Base-by-base conservation (phyloP, 73 alveolate species). In the Paramecium pentaurelia region DNA sequence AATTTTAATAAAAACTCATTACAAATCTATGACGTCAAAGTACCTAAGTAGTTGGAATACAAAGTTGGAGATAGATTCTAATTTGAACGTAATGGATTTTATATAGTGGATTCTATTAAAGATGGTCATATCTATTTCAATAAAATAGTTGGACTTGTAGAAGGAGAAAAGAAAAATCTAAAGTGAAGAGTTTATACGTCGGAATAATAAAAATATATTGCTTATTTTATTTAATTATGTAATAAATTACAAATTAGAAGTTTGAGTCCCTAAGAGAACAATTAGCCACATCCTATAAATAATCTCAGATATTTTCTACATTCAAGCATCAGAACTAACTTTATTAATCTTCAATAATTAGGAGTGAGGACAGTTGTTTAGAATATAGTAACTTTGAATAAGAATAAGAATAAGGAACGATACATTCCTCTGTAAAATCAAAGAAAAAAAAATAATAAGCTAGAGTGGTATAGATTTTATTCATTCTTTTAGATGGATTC, bases 61-160 rank as follows among this genome's bases (percentile, higher is more conserved):
- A 95, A 95, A 92, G 86, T 87, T 58, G 92, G 85, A 49, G 99
- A 97, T 70, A 96, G 98, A 87, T 97, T 93, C 97, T 97, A 97
- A 93, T 97, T 97, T 93, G 98, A 96, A 88, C 95, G 99, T 92
- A 86, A 93, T 28, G 99, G 98, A 54, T 97, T 94, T 93, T 97
- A 95, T 86, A 97, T 96, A 60, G 96, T 96, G 86, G 99, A 96
- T 88, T 94, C 93, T 70, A 97, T 96, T 88, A 89, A 97, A 16
- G 73, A 86, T 37, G 95, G 93, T 0, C 60, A 77, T 64, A 8
- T 93, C 11, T 94, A 88, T 18, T 93, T 95, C 71, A 95, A 92
- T 93, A 90, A 96, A 44, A 93, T 92, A 58, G 98, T 93, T 36
- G 95, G 93, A 8, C 28, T 64, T 12, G 49, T 7, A 12, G 84